Base-by-base conservation (phyloP, 768 basidiomycete genomes). In the Kwoniella sp. region DNA sequence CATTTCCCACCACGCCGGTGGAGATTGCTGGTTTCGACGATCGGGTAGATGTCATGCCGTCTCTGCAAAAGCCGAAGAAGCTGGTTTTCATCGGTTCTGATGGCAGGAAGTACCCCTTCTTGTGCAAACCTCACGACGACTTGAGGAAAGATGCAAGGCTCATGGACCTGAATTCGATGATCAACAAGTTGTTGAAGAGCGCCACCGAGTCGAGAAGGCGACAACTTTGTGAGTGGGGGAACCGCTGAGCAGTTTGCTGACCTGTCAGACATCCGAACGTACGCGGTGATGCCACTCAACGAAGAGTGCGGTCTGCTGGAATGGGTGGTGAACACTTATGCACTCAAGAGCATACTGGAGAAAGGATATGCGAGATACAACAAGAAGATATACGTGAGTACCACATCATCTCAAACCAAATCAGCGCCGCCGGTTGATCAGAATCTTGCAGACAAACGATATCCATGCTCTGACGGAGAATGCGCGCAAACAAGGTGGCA, bases 111-210 rank as follows among this genome's bases (percentile, higher is more conserved):
- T 97, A 97, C 82, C 88, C 87, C 82, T 97, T 98, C 83, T 84
- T 99, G 7, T 92, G 91, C 58, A 99, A 99, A 79, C 95, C 95
- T 8, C 92, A 93, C 80, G 96, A 99, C 77, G 96, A 99, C 81
- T 84, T 99, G 31, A 86, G 96, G 41, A 99, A 99, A 83, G 96
- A 99, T 74, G 94, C 93, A 0, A 86, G 96, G 4, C 81, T 99
- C 59, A 98, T 98, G 95, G 96, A 98, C 76, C 92, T 98, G 82
- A 94, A 97, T 74, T 87, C 90, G 2, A 93, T 99, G 81, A 93
- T 99, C 82, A 98, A 97, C 82, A 97, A 95, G 78, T 82, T 98
- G 7, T 84, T 99, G 58, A 95, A 94, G 77, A 87, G 91, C 4
- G 92, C 94, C 73, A 92, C 93, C 0, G 94, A 97, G 65, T 92